These are phyloP conservation scores for Trichosporon ovoides DNA, from an alignment of 1,284 basidiomycete genomes.

Conservation along the genomic window DNA sequence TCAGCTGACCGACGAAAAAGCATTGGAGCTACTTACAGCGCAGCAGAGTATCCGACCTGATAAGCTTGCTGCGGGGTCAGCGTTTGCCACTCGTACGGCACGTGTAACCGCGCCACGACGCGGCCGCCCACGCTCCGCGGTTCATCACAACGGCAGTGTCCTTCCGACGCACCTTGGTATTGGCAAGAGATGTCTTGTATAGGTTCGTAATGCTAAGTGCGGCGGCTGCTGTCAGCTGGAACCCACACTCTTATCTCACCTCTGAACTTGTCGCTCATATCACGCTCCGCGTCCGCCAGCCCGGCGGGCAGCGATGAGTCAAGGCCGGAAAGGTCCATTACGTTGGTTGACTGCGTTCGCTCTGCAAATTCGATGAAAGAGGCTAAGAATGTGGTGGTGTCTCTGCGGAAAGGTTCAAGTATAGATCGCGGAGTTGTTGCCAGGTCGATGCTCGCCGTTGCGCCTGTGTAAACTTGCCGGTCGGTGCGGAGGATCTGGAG, in stretches of 20 bases:
- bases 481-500: background rate
- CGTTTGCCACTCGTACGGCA: background rate
- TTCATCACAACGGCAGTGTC: too few relatives aligned
- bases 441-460: background rate
- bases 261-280: constrained; percentile 51
- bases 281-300: constrained; percentile 47
- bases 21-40: constrained; percentile 35
- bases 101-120: background rate
- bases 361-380: too few relatives aligned
- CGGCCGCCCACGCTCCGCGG: too few relatives aligned
- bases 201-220: constrained; percentile 49
- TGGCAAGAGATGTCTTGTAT: constrained; percentile 46
- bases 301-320: constrained; percentile 43
- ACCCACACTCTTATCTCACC: constrained; percentile 31
- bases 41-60: constrained; percentile 47
- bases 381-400: too few relatives aligned
- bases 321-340: constrained; percentile 48
- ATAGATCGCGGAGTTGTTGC: background rate
- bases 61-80: constrained; percentile 44
- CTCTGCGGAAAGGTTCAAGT: background rate
- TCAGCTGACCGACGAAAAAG: constrained; percentile 6
- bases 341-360: too few relatives aligned
- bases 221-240: constrained; percentile 33
- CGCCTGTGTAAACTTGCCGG: background rate
- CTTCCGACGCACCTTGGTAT: constrained; percentile 43